Conservation (phyloP, 2,329 filamentous ascomycete species). For the Pseudophaeomoniella oleicola region DNA sequence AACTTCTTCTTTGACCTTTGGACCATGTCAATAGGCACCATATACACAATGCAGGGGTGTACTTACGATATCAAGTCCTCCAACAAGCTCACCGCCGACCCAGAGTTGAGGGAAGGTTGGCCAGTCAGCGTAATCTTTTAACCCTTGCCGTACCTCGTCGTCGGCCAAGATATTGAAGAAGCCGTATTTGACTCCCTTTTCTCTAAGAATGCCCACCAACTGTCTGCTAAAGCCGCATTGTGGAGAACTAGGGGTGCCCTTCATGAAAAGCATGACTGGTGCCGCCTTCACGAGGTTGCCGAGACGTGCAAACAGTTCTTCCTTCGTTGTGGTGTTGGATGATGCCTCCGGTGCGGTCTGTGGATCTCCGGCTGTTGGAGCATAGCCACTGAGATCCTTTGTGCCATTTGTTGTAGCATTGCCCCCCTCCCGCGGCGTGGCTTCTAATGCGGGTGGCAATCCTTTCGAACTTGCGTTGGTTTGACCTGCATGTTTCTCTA, state of each 20-base stretch:
- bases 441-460: conserved; percentile 24
- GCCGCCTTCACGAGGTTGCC: conserved; percentile 82
- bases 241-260: conserved; percentile 75
- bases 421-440: conserved; percentile 21
- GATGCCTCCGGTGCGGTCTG: conserved; percentile 32
- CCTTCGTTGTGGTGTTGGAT: conserved; percentile 49
- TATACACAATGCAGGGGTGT: background rate
- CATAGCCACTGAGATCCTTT: conserved; percentile 30
- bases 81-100: conserved; percentile 78
- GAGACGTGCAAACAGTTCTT: conserved; percentile 71
- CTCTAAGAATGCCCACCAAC: conserved; percentile 70
- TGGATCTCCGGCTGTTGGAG: conserved; percentile 26
- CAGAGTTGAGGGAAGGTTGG: conserved; percentile 94
- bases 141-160: conserved; percentile 86
- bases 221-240: conserved; percentile 91
- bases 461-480: conserved; percentile 19
- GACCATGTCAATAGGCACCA: background rate
- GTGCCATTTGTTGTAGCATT: conserved; percentile 14
- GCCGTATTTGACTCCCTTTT: conserved; percentile 86
- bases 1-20: conserved; percentile 83
- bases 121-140: conserved; percentile 98
- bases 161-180: conserved; percentile 99
- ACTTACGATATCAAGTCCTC: conserved; percentile 89
- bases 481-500: conserved; percentile 62
- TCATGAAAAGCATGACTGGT: conserved; percentile 98